A percentile compares a stretch with the other conserved stretches of the same genome.
phyloP scores from a whole-genome alignment of 139 green algal species.

The Astrephomene gubernaculifera region DNA sequence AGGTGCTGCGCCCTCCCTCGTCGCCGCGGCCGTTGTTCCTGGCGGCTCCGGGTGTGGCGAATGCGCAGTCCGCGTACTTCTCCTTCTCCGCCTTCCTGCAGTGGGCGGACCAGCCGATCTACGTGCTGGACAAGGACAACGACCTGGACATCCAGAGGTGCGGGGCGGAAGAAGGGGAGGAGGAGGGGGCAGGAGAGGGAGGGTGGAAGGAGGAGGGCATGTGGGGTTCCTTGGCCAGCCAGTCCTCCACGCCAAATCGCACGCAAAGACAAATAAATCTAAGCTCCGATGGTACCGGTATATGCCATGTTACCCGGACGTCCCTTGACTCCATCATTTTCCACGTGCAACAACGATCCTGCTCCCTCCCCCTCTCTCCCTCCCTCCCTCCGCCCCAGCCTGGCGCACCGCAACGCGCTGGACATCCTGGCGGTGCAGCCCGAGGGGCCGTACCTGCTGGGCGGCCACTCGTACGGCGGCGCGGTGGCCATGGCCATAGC shows the following conservation, averaged over 20 bases:
- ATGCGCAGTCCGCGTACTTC: constrained; percentile 87
- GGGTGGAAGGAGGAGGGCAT: too few relatives aligned
- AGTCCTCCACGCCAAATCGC: too few relatives aligned
- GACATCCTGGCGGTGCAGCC: constrained; percentile 86
- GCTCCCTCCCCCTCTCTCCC: not conserved
- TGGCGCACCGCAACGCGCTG: constrained; percentile 76
- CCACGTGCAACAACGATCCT: not conserved
- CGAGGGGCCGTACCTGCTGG: constrained; percentile 86
- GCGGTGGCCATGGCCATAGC: constrained; percentile 86
- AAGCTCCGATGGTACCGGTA: too few relatives aligned
- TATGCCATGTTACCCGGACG: too few relatives aligned
- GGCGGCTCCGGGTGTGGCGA: constrained; percentile 89
- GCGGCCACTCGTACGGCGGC: constrained; percentile 90
- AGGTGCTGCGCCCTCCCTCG: constrained; percentile 70
- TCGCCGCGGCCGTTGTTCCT: constrained; percentile 83
- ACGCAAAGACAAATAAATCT: too few relatives aligned
- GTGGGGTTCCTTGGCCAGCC: too few relatives aligned
- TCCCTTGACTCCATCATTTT: too few relatives aligned
- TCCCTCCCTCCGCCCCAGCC: constrained; percentile 31
- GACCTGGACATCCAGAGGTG: constrained; percentile 77
- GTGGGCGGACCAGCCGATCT: constrained; percentile 86
- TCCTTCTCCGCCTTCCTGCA: constrained; percentile 64
- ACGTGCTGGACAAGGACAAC: constrained; percentile 94
- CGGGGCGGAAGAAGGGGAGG: not conserved
- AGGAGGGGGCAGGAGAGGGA: too few relatives aligned